phyloP scores from a whole-genome alignment of 805 yeast species.

The Myxozyma monticola region DNA sequence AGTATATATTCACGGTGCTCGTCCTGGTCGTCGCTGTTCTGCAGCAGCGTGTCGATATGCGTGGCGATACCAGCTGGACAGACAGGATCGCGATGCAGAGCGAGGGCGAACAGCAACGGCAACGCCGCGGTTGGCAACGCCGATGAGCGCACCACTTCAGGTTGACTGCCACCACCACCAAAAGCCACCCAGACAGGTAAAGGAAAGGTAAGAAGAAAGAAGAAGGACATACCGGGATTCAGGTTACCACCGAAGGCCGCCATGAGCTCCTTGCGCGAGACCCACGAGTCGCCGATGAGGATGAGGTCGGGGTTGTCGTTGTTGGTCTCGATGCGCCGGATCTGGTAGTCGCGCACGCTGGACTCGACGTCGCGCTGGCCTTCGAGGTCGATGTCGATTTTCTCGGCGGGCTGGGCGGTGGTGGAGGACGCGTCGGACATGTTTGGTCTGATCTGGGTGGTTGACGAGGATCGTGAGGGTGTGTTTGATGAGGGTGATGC shows the following conservation, averaged over 20 bases:
- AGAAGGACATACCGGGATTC: slow-evolving; percentile 55
- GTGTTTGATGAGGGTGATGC: not conserved
- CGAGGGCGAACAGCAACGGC: too few relatives aligned
- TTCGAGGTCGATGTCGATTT: not conserved
- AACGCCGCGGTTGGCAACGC: too few relatives aligned
- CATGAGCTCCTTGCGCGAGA: slow-evolving; percentile 48
- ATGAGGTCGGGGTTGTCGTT: slow-evolving; percentile 56
- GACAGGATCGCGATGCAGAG: too few relatives aligned
- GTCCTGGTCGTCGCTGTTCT: too few relatives aligned
- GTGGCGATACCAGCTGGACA: too few relatives aligned
- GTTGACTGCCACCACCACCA: too few relatives aligned
- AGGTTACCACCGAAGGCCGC: slow-evolving; percentile 71
- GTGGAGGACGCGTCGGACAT: not conserved
- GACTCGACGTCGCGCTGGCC: slow-evolving; percentile 1
- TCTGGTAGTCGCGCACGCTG: not conserved
- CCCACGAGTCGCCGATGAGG: slow-evolving; percentile 70
- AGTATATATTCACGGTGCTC: too few relatives aligned
- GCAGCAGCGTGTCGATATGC: too few relatives aligned
- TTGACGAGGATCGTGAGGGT: not conserved
- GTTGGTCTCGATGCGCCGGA: slow-evolving; percentile 17
- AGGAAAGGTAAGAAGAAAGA: not conserved
- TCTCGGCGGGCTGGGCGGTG: not conserved
- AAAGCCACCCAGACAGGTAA: too few relatives aligned
- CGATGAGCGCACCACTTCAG: too few relatives aligned
- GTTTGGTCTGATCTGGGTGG: not conserved